Percentiles rank a stretch among this genome's conserved stretches.
Conservation (phyloP, 2,329 filamentous ascomycete species). For the Anthostomella pinea region DNA sequence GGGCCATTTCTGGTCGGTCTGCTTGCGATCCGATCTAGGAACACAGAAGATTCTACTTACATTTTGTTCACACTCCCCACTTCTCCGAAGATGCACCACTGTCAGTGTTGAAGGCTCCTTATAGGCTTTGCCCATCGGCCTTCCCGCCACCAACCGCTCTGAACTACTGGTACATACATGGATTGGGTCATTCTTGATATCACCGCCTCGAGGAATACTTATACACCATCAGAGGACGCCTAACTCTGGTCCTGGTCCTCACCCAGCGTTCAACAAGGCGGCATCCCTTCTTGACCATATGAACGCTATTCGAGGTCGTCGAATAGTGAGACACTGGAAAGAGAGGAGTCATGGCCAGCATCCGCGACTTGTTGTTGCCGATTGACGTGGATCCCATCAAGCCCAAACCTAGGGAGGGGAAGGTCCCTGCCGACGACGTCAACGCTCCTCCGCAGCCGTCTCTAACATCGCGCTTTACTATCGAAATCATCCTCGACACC, state of each 20-base stretch:
- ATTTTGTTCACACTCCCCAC: slow-evolving; percentile 8
- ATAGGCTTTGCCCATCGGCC: slow-evolving; percentile 7
- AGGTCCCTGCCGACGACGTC: neutral
- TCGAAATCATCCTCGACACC: slow-evolving; percentile 49
- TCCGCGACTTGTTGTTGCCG: slow-evolving; percentile 28
- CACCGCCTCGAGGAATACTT: neutral
- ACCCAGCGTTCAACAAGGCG: neutral
- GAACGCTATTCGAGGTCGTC: too few relatives aligned
- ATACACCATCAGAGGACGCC: slow-evolving; percentile 1
- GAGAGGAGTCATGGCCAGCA: slow-evolving; percentile 25
- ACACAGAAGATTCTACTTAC: neutral
- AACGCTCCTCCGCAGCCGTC: slow-evolving; percentile 1
- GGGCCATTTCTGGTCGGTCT: too few relatives aligned
- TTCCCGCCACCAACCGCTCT: slow-evolving; percentile 8
- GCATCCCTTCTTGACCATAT: too few relatives aligned
- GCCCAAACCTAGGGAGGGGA: slow-evolving; percentile 3
- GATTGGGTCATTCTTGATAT: slow-evolving; percentile 3
- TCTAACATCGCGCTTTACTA: slow-evolving; percentile 35
- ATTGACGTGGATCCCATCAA: slow-evolving; percentile 11
- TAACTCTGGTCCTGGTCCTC: neutral
- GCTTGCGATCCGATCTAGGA: too few relatives aligned
- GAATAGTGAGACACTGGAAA: neutral
- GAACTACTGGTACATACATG: too few relatives aligned
- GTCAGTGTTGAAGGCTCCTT: slow-evolving; percentile 4
- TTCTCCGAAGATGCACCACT: slow-evolving; percentile 9